Evolutionary conservation across 2,329 filamentous ascomycete species (phyloP), one percentile per base, ranked within the genome.

Genomic region (Penicillium thymicola): DNA sequence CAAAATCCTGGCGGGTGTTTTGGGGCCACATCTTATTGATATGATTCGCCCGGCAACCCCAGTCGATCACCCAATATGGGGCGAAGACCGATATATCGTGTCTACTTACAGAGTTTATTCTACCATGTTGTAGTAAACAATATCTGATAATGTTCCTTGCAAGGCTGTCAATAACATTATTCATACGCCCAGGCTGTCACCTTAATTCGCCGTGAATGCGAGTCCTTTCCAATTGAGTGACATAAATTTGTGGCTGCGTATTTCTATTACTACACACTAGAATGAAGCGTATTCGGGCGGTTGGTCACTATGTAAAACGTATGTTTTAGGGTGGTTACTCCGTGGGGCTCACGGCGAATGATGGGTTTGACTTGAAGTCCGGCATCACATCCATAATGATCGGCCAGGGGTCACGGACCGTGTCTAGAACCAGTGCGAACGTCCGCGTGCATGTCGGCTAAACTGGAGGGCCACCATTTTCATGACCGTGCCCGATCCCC

Each of bases 311-410:
- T 28, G 25, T 11, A 30, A 30, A 30, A 9, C 11, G 5, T 13
- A 21, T 21, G 21, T 21, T 21, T 21, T 21, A 41, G 16, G 6
- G 14, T 11, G 10, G 3, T 25, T 32, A n/a, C 13, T 16, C 27
- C 5, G 16, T 42, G 25, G 21, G 14, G n/a, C 5, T 21, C 27
- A 18, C 5, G 18, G 37, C 5, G 23, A 30, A 23, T 32, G 10
- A 40, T 14, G 13, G n/a, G 9, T 18, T 41, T 27, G 28, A 38
- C 25, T 25, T 13, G 9, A 21, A 27, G 25, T n/a, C 46, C n/a
- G 38, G 28, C 14, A 37, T 47, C 13, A 34, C 41, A 55, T 38
- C 51, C 25, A 45, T 37, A 30, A 32, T 38, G 55, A 51, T 58
- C 55, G 47, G 18, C 55, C 50, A 23, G 23, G n/a, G 44, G 45